These are phyloP conservation scores for Monosporascus cannonballus DNA, from an alignment of 2,329 filamentous ascomycete species.

Conservation along the genomic window DNA sequence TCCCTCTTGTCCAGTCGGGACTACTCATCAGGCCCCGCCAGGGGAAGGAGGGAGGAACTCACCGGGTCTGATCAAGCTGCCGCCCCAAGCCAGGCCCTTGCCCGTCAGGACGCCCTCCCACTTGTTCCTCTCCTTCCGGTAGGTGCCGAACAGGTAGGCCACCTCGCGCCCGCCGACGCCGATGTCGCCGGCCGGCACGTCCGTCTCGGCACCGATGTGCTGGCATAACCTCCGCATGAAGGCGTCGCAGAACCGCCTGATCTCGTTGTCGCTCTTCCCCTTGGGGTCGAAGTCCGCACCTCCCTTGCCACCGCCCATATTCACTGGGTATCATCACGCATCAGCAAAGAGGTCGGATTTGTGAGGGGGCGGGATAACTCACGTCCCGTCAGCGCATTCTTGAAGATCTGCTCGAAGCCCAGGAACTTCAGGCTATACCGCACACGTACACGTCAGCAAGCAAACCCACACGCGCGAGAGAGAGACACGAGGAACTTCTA, in stretches of 20 bases:
- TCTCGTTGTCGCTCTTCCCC: slow-evolving; percentile 95
- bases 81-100: slow-evolving; percentile 91
- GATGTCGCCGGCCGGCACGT: slow-evolving; percentile 95
- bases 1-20: not conserved
- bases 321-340: slow-evolving; percentile 44
- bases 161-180: slow-evolving; percentile 90
- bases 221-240: slow-evolving; percentile 96
- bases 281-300: slow-evolving; percentile 98
- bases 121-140: slow-evolving; percentile 79
- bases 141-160: slow-evolving; percentile 90
- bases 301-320: slow-evolving; percentile 96
- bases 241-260: slow-evolving; percentile 89
- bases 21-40: too few species aligned
- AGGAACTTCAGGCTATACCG: slow-evolving; percentile 75
- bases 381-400: slow-evolving; percentile 96
- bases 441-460: slow-evolving; percentile 31
- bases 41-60: slow-evolving; percentile 10
- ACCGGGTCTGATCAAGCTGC: slow-evolving; percentile 79
- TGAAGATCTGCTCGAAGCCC: slow-evolving; percentile 99
- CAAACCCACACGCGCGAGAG: not conserved
- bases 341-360: slow-evolving; percentile 15
- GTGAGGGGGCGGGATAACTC: slow-evolving; percentile 34
- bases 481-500: too few species aligned
- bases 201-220: slow-evolving; percentile 94
- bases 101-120: slow-evolving; percentile 97